A percentile compares a stretch with the other conserved stretches of the same genome.
phyloP scores from a whole-genome alignment of 106 monocot species.

The Acorus gramineus region DNA sequence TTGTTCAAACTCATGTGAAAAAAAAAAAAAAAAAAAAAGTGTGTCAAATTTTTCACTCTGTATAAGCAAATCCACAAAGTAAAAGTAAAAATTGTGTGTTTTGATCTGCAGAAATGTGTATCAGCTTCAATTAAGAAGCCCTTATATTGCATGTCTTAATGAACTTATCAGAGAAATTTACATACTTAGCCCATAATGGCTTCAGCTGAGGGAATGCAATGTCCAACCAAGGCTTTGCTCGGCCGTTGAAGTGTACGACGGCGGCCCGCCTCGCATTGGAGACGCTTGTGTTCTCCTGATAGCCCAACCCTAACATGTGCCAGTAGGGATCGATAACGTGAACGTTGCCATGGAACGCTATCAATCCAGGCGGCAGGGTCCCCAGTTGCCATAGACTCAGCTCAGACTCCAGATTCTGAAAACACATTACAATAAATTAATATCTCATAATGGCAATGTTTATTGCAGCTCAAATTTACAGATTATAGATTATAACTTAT shows the following conservation, averaged over 20 bases:
- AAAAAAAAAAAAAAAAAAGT: too few species aligned
- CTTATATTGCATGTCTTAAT: constrained; percentile 54
- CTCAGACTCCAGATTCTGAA: constrained; percentile 63
- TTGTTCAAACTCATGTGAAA: too few species aligned
- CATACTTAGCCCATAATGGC: constrained; percentile 47
- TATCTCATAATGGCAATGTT: not conserved
- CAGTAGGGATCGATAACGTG: constrained; percentile 59
- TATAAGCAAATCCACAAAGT: too few species aligned
- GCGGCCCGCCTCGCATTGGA: constrained; percentile 45
- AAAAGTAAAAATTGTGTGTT: too few species aligned
- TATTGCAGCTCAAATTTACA: too few species aligned
- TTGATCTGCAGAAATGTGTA: too few species aligned
- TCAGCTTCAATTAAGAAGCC: constrained; percentile 6
- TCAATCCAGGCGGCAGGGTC: constrained; percentile 73
- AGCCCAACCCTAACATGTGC: constrained; percentile 81
- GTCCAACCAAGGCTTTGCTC: constrained; percentile 84
- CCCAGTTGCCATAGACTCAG: constrained; percentile 80
- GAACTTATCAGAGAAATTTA: constrained; percentile 59
- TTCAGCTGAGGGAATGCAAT: constrained; percentile 66
- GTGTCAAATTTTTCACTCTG: too few species aligned
- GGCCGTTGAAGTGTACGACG: constrained; percentile 73
- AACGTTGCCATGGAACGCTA: constrained; percentile 73
- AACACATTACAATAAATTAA: not conserved
- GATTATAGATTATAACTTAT: too few species aligned
- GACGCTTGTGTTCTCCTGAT: constrained; percentile 60